These are phyloP conservation scores for Mucor sp. DNA, from an alignment of 371 early-diverging fungal genomes.

Conservation along the genomic window DNA sequence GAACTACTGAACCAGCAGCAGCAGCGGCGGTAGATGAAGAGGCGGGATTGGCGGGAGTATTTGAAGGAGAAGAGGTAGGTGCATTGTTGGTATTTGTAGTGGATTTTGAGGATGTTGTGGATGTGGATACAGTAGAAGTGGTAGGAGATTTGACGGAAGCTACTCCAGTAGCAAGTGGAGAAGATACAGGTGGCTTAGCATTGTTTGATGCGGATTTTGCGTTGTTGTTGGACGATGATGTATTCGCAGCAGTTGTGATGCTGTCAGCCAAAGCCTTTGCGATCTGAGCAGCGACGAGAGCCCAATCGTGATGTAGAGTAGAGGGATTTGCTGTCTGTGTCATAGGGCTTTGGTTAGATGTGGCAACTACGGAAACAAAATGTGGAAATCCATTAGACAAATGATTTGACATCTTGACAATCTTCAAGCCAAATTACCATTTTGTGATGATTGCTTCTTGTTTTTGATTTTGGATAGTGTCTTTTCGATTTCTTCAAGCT, in stretches of 20 bases:
- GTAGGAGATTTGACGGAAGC: conserved; percentile 7
- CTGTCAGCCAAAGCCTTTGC: conserved; percentile 28
- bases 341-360: conserved; percentile 9
- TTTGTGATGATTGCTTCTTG: conserved; percentile 22
- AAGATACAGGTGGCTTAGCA: conserved; percentile 14
- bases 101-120: neutral
- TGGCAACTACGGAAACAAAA: neutral
- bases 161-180: neutral
- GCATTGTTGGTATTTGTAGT: neutral
- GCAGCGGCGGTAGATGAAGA: neutral
- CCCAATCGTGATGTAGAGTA: conserved; percentile 25
- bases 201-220: neutral
- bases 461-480: conserved; percentile 25
- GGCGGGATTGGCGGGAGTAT: conserved; percentile 3
- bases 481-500: conserved; percentile 31
- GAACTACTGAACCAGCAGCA: conserved; percentile 14
- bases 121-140: neutral
- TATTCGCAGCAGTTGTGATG: conserved; percentile 14
- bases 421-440: neutral
- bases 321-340: conserved; percentile 14
- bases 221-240: neutral
- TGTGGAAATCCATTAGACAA: neutral
- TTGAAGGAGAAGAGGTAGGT: neutral
- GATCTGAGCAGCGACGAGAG: conserved; percentile 31
- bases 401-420: conserved; percentile 13